Base-by-base conservation (phyloP, 768 basidiomycete species). In the Royoungia palumana region DNA sequence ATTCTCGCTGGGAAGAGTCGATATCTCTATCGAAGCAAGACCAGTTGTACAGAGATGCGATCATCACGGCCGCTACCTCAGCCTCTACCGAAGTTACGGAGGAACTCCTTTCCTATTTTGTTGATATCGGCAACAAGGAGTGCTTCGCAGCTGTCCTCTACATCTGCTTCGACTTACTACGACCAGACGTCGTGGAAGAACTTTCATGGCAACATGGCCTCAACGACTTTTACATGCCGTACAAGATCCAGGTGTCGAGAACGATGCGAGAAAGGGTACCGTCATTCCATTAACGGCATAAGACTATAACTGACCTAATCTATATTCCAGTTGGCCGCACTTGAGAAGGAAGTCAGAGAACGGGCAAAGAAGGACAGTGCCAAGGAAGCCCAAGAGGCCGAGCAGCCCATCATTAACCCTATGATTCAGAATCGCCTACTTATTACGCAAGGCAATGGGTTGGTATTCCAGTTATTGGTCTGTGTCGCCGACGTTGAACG, bases 181-280 rank as follows among this genome's bases (percentile, higher is more conserved):
- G 91, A 38, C 80, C 93, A 3, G 95, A 98, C 62, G 70, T 94
- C 47, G 92, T 96, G 22, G 89, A 94, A 70, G 95, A 96, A 67
- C 73, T 96, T 30, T 93, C 93, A 53, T 98, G 96, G 96, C 88
- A 91, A 64, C 85, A 96, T 58, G 95, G 87, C 19, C 77, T 99
- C 39, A 92, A 91, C 62, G 96, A 99, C 70, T 98, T 95, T 73
- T 90, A 89, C 65, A 96, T 95, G 90, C 96, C 96, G 1, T 98
- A 90, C 69, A 85, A 83, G 65, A 85, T 96, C 41, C 95, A 98
- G 68, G 79, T 83, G 27, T 86, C 90, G 60, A 82, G 94, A 47
- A 79, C 85, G 32, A 73, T 85, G 63, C 79, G 87, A 16, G 87
- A 87, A 49, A 89, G 82, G 78, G 87, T 86, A 47, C 11, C 70